Evolutionary conservation across 176 grass and related monocot genomes (phyloP), one percentile per base, ranked within the genome.

Genomic region (Hordeum marinum): DNA sequence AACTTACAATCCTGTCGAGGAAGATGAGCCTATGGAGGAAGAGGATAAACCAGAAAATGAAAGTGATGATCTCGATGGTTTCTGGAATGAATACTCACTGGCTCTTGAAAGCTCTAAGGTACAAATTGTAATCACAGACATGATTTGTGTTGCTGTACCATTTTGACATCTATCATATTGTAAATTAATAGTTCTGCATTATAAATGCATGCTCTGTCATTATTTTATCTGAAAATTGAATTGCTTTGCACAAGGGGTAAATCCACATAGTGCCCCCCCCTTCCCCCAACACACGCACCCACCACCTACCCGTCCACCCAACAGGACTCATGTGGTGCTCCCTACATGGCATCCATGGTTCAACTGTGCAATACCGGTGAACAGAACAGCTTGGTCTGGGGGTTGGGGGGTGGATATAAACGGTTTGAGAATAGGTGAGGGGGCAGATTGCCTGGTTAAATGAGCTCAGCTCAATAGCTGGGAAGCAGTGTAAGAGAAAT

Each of bases 51-150:
- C 60, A 48, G 79, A 81, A 88, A 87, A 83, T 5, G 84, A 90
- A 75, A 90, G 66, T 85, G 96, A 99, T 89, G 93, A 85, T 65
- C 76, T 98, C 21, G 93, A 98, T 24, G 93, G 95, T 87, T 69
- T 95, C 61, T 98, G 93, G 96, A 98, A 92, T 64, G 96, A 95
- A 68, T 94, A 92, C 79, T 90, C 96, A 45, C 14, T 98, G 79
- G 93, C 96, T 73, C 83, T 95, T 84, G 93, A 98, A 85, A 93
- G 84, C 79, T 79, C 96, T 69, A 98, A 94, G 96, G 96, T 98
- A 80, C 15, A 29, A 63, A 32, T 89, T 84, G n/a, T 57, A 39
- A 78, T 27, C 54, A 40, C 78, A 72, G 10, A 63, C 83, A 24
- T 85, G 25, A 55, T 37, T 70, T 54, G 9, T 79, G 23, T 41